Base-by-base conservation (phyloP, 495 filamentous ascomycete genomes). In the Margaritispora aquatica region DNA sequence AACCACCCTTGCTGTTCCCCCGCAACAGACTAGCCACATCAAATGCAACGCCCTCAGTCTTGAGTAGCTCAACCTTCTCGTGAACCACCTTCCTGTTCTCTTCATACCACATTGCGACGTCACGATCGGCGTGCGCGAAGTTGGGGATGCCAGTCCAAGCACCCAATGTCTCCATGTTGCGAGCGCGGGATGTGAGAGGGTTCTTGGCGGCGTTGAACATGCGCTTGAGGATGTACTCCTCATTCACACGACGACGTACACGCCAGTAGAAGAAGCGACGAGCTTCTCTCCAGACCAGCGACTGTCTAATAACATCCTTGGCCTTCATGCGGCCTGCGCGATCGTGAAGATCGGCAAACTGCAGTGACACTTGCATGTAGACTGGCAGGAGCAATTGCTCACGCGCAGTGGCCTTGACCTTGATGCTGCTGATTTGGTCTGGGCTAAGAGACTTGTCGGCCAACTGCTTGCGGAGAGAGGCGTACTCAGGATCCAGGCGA, bases 221-320 rank as follows among this genome's bases (percentile, higher is more conserved):
- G 71, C 88, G 87, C 75, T 90, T 93, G 71, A 97, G 80, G 69
- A 97, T 89, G 69, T 89, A 88, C 74, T 98, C 92, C 75, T 98
- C 94, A 74, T 95, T 96, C 66, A 98, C 80, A 75, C 95, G 84
- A 71, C 94, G 89, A 72, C 94, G 93, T 55, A 96, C 87, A 79
- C 94, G 92, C 94, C 94, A 98, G 86, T 97, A 98, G 84, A 98
- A 97, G 89, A 96, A 98, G 69, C 95, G 90, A 63, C 94, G 86
- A 49, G 93, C 87, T 61, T 96, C 85, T 70, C 84, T 80, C 95
- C 92, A 98, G 68, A 84, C 79, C 19, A 98, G 80, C 1, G 87
- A 75, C 60, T 84, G 79, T 54, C 95, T 90, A 69, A 98, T 97
- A 63, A 87, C 86, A 58, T 90, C 87, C 85, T 98, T 98, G 72